Evolutionary conservation across 2,329 filamentous ascomycete genomes (phyloP), one percentile per base, ranked within the genome.

Genomic region (Cordyceps javanica): DNA sequence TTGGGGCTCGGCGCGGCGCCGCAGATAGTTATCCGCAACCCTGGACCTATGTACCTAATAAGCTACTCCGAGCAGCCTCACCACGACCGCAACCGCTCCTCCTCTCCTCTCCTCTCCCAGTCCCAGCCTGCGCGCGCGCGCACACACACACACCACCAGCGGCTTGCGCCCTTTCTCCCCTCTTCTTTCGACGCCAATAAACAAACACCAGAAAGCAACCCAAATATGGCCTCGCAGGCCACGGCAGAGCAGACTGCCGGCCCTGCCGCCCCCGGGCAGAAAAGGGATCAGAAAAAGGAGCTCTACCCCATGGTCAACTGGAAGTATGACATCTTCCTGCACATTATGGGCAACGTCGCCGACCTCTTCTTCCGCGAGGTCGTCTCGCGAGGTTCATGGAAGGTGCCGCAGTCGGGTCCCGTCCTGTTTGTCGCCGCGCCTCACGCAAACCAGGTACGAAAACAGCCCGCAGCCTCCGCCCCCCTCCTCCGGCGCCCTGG

Each of bases 361-460:
- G 94, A 99, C 73, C 85, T 97, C 64, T 99, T 99, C 83, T 99
- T 99, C 78, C 88, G 94, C 65, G 94, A 99, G 74, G 91, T 99
- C 16, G 92, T 97, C 70, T 94, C 94, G 13, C 84, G 94, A 63
- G 91, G 91, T 64, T 90, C 92, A 62, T 99, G 94, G 91, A 93
- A 92, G 73, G 89, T 99, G 45, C 94, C 94, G 45, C 86, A 88
- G 67, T 82, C 85, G 62, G 94, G 92, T 0, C 92, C 94, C 1
- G 84, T 99, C 62, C 90, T 99, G 60, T 94, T 99, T 68, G 94
- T 99, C 64, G 94, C 92, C 45, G 94, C 93, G 56, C 94, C 94
- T 63, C 94, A 99, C 78, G 93, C 93, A 60, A 99, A 99, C 72
- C 91, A 94, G 82, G 88, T 91, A 75, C 60, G 79, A 72, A 21